phyloP scores from a whole-genome alignment of 2,329 filamentous ascomycete genomes.

The Aspergillus sergii region DNA sequence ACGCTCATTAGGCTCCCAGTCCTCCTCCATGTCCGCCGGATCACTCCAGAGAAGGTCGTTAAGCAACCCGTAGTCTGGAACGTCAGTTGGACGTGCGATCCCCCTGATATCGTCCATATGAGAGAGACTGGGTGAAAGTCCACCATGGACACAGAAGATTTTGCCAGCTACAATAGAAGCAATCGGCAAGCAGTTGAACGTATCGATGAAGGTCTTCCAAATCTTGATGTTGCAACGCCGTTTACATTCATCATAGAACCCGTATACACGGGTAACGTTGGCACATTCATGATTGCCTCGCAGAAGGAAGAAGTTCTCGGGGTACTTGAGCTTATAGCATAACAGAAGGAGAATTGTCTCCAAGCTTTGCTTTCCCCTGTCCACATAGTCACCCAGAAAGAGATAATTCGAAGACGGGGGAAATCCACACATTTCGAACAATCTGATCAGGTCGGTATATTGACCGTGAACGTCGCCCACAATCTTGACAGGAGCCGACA shows the following conservation, averaged over 20 bases:
- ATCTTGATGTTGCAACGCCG: constrained; percentile 93
- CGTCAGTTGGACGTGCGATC: constrained; percentile 93
- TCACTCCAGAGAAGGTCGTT: constrained; percentile 98
- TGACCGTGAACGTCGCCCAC: constrained; percentile 96
- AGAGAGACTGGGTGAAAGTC: constrained; percentile 83
- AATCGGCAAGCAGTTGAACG: constrained; percentile 93
- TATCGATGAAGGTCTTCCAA: constrained; percentile 97
- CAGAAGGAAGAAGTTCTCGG: constrained; percentile 94
- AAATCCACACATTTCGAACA: constrained; percentile 99
- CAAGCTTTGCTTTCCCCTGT: constrained; percentile 91
- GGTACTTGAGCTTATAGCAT: constrained; percentile 96
- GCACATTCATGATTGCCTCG: constrained; percentile 96
- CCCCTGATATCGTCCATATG: constrained; percentile 99
- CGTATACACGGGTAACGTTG: constrained; percentile 92
- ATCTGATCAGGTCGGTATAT: constrained; percentile 91
- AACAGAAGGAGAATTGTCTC: constrained; percentile 91
- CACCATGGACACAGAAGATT: constrained; percentile 97
- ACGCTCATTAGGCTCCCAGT: constrained; percentile 97
- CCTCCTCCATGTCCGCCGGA: constrained; percentile 94
- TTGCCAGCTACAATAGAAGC: constrained; percentile 96
- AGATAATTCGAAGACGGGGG: constrained; percentile 89
- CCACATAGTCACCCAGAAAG: constrained; percentile 94
- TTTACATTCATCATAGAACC: constrained; percentile 98
- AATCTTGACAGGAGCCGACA: constrained; percentile 95
- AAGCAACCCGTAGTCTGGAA: constrained; percentile 91